A percentile compares a stretch with the other conserved stretches of the same genome.
Evolutionary conservation across 805 yeast genomes (phyloP).

Genomic region (Myxozyma geophila): DNA sequence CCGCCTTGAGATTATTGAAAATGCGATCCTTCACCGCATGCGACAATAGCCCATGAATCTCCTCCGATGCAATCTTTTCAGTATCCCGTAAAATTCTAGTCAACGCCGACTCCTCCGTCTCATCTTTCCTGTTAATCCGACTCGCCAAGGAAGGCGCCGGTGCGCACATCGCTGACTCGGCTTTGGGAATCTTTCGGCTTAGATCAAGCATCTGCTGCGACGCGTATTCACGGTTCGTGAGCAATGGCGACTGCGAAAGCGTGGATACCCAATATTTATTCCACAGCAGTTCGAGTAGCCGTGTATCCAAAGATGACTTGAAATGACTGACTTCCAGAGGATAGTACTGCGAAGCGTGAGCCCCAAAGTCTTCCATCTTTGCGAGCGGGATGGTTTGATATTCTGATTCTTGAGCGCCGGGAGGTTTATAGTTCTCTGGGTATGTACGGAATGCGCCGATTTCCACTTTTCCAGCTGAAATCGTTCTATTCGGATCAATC

Average conservation of each 20-base stretch:
- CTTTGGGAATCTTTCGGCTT: conserved; percentile 37
- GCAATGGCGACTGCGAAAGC: conserved; percentile 43
- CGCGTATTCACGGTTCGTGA: conserved; percentile 40
- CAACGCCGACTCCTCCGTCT: conserved; percentile 25
- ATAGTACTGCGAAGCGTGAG: conserved; percentile 71
- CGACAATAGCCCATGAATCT: conserved; percentile 40
- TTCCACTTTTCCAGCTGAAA: conserved; percentile 66
- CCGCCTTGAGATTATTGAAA: conserved; percentile 24
- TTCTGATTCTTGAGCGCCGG: conserved; percentile 26
- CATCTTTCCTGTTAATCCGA: conserved; percentile 7
- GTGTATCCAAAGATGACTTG: conserved; percentile 56
- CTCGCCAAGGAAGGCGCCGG: conserved; percentile 1
- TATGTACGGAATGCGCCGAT: conserved; percentile 89
- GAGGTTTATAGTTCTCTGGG: conserved; percentile 46
- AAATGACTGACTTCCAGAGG: conserved; percentile 65
- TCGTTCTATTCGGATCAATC: conserved; percentile 76
- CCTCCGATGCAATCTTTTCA: conserved; percentile 37
- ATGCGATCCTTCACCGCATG: conserved; percentile 38
- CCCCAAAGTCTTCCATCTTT: conserved; percentile 69
- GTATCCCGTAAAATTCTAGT: conserved; percentile 32
- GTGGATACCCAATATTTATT: conserved; percentile 55
- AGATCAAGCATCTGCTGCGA: conserved; percentile 43
- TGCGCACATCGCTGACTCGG: conserved; percentile 19
- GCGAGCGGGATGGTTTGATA: conserved; percentile 51
- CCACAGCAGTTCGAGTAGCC: conserved; percentile 52